phyloP scores from a whole-genome alignment of 345 rosid genomes.

The Eucalyptus victrix region DNA sequence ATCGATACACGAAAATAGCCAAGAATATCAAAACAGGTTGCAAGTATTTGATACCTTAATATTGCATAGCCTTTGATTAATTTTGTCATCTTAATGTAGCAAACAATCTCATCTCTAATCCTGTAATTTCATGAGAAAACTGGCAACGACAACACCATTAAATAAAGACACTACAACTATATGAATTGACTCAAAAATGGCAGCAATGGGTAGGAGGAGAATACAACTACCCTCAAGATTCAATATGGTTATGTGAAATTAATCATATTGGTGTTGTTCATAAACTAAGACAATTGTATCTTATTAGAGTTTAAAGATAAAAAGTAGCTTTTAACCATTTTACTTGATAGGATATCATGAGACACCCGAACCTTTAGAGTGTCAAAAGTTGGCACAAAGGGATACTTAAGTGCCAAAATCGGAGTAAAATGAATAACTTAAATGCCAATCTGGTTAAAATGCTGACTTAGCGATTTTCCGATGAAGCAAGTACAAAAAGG shows the following conservation, averaged over 20 bases:
- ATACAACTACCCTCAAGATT: background rate
- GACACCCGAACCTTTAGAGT: too few relatives aligned
- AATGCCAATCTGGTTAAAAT: accelerated
- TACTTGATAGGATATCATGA: background rate
- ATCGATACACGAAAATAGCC: background rate
- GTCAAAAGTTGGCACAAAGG: too few relatives aligned
- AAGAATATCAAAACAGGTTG: background rate
- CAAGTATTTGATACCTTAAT: background rate
- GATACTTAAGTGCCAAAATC: too few relatives aligned
- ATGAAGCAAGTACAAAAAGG: accelerated
- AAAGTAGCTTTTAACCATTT: background rate
- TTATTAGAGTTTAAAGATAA: background rate
- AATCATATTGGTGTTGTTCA: background rate
- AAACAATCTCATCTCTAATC: background rate
- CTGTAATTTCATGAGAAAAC: background rate
- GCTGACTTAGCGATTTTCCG: too few relatives aligned
- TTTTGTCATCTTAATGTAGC: background rate
- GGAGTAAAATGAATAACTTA: too few relatives aligned
- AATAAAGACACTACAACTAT: background rate
- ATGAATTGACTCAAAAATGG: background rate
- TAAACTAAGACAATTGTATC: background rate
- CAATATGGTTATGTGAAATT: background rate
- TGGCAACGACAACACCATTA: background rate
- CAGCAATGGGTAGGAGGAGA: background rate
- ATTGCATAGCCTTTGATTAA: background rate